A percentile compares a stretch with the other conserved stretches of the same genome.
phyloP scores from a whole-genome alignment of 2,329 filamentous ascomycete genomes.

The Colletotrichum abscissum region DNA sequence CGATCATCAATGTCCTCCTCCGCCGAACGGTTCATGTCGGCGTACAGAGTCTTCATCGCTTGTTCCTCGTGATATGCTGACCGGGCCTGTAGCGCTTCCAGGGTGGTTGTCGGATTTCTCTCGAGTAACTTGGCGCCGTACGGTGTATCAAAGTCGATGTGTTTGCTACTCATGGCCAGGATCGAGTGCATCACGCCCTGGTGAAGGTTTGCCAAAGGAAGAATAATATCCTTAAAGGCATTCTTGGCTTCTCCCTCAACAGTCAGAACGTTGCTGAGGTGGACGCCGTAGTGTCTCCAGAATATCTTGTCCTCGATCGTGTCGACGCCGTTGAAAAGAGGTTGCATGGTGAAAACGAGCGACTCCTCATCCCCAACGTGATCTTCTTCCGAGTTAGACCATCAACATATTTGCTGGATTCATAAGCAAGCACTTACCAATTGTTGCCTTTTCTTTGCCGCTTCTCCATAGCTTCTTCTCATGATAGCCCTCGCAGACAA shows the following conservation, averaged over 20 bases:
- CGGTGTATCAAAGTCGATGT: conserved; percentile 71
- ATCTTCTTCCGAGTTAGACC: conserved; percentile 21
- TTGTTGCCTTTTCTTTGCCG: conserved; percentile 80
- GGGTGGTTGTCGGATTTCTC: conserved; percentile 59
- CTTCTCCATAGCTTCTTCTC: conserved; percentile 90
- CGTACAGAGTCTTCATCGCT: conserved; percentile 64
- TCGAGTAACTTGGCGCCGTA: conserved; percentile 65
- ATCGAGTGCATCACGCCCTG: conserved; percentile 91
- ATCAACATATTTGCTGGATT: not conserved
- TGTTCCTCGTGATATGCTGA: conserved; percentile 67
- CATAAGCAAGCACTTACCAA: conserved; percentile 58
- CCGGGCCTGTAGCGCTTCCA: conserved; percentile 59
- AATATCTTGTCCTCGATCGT: conserved; percentile 83
- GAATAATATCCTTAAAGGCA: conserved; percentile 85
- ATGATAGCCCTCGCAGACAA: conserved; percentile 90
- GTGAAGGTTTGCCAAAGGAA: conserved; percentile 84
- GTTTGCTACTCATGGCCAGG: conserved; percentile 83
- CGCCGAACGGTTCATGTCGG: conserved; percentile 55
- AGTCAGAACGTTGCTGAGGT: conserved; percentile 84
- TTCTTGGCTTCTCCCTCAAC: conserved; percentile 85
- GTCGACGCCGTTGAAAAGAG: conserved; percentile 84
- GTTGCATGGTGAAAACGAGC: conserved; percentile 64
- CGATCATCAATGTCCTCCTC: conserved; percentile 57
- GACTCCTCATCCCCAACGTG: conserved; percentile 17
- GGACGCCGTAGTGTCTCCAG: conserved; percentile 83